A percentile compares a stretch with the other conserved stretches of the same genome.
Conservation (phyloP, 108 stramenopile genomes). For the Aurantiochytrium sp. region DNA sequence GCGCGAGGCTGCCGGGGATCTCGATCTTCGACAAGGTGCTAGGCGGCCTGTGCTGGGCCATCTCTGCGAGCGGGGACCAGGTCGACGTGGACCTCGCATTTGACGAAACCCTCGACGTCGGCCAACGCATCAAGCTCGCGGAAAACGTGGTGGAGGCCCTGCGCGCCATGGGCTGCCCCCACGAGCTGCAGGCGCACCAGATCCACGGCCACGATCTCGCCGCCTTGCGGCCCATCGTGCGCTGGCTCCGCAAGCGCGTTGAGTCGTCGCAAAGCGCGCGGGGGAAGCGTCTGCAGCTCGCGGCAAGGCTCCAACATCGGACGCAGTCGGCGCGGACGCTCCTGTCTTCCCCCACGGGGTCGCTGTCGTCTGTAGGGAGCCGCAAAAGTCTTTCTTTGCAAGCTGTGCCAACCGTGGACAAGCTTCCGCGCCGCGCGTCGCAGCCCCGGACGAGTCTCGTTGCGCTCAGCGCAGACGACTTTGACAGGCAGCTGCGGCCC, state of each 20-base stretch:
- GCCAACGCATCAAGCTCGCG: slow-evolving; percentile 28
- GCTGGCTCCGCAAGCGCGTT: background rate
- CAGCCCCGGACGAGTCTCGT: too few species aligned
- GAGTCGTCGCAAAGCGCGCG: background rate
- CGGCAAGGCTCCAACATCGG: background rate
- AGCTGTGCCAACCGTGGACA: too few species aligned
- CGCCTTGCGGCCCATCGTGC: slow-evolving; percentile 22
- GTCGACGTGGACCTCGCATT: slow-evolving; percentile 40
- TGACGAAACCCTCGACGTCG: slow-evolving; percentile 31
- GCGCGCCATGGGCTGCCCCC: slow-evolving; percentile 31
- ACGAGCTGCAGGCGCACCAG: slow-evolving; percentile 34
- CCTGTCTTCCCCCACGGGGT: too few species aligned
- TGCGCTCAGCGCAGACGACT: too few species aligned
- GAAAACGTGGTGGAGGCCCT: slow-evolving; percentile 36
- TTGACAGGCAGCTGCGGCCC: background rate
- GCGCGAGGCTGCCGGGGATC: slow-evolving; percentile 5
- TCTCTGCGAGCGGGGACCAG: slow-evolving; percentile 21
- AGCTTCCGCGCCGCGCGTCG: too few species aligned
- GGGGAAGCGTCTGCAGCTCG: background rate
- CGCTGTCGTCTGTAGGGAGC: too few species aligned
- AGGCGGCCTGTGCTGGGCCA: slow-evolving; percentile 43
- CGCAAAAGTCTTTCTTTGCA: too few species aligned
- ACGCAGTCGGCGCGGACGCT: too few species aligned
- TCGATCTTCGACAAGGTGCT: slow-evolving; percentile 34
- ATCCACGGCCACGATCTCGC: slow-evolving; percentile 39